Evolutionary conservation across 1,284 basidiomycete genomes (phyloP).

Genomic region (Cutaneotrichosporon arboriforme): DNA sequence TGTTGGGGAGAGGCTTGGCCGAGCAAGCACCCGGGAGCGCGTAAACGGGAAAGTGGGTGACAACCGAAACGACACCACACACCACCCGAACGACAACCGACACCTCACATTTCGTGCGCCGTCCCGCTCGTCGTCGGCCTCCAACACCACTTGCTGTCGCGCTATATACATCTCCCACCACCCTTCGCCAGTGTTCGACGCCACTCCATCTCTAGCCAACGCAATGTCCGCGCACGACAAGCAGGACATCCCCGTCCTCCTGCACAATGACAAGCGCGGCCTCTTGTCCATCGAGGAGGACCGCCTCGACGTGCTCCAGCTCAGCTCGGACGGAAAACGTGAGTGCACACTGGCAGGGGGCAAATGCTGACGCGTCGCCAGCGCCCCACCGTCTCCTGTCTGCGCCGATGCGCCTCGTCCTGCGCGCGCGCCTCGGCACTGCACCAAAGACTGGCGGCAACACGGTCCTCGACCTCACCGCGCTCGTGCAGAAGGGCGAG

Average conservation of each 20-base stretch:
- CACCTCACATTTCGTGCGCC: too few species aligned
- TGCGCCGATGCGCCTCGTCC: conserved; percentile 28
- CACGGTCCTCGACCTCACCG: conserved; percentile 35
- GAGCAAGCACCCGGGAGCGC: too few species aligned
- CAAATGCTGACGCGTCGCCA: conserved; percentile 11
- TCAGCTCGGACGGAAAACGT: conserved; percentile 43
- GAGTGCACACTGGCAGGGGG: conserved; percentile 23
- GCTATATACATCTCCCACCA: too few species aligned
- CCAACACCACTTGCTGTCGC: too few species aligned
- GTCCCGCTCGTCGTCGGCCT: too few species aligned
- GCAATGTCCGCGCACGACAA: not conserved
- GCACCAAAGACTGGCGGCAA: not conserved
- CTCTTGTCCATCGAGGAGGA: conserved; percentile 40
- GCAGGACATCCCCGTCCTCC: conserved; percentile 38
- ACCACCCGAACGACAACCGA: too few species aligned
- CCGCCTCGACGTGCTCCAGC: conserved; percentile 38
- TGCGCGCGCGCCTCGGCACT: conserved; percentile 25
- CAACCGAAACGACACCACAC: too few species aligned
- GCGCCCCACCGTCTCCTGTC: conserved; percentile 41
- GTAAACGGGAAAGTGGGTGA: too few species aligned
- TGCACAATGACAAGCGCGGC: conserved; percentile 42
- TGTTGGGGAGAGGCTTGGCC: too few species aligned
- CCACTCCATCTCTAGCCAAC: too few species aligned
- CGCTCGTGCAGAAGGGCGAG: conserved; percentile 24
- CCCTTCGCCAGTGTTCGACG: too few species aligned